Evolutionary conservation across 192 early-diverging fungal species (phyloP), one percentile per base, ranked within the genome.

Genomic region (Umbelopsis vinacea): DNA sequence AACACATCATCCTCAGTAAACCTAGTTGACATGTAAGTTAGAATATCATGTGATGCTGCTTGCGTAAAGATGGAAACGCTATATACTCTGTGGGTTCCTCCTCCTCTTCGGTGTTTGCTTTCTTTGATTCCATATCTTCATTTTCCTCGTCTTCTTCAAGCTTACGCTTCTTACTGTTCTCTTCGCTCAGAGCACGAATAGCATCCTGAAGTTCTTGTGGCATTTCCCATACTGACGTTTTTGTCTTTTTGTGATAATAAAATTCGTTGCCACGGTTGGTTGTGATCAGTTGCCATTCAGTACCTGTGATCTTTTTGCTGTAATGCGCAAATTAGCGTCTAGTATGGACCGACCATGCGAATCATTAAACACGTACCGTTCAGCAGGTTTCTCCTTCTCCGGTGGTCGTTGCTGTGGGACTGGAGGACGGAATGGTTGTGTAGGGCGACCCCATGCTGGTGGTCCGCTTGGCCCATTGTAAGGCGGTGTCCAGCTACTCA

Each of bases 251-350:
- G 81, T 94, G 89, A 73, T 90, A 91, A 72, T 86, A 96, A 76
- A 92, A 96, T 46, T 93, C 92, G 50, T 92, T 85, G 14, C 91
- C 88, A 11, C 81, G 66, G 37, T 80, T 88, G 14, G 93, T 94
- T 40, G 84, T 80, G 1, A 94, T 87, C 60, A 96, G 87, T 48
- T 85, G 85, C 94, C 94, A 96, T 7, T 75, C 67, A 0, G 91
- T 87, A 40, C 87, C 86, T 33, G 90, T 85, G 38, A 96, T 87
- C 40, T 85, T 84, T 46, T 74, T 80, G 46, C 85, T 86, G 68
- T 23, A 24, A 43, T 19, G 48, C 5, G 7, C 6, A 19, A 5
- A 1, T 50, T 50, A 50, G 48, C 4, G 40, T 17, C 48, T 50
- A 19, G 9, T 54, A 55, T 45, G 8, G 0, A 35, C n/a, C 15